A percentile compares a stretch with the other conserved stretches of the same genome.
These are phyloP conservation scores for Mrakia gelida DNA, from an alignment of 768 basidiomycete genomes.

Conservation along the genomic window DNA sequence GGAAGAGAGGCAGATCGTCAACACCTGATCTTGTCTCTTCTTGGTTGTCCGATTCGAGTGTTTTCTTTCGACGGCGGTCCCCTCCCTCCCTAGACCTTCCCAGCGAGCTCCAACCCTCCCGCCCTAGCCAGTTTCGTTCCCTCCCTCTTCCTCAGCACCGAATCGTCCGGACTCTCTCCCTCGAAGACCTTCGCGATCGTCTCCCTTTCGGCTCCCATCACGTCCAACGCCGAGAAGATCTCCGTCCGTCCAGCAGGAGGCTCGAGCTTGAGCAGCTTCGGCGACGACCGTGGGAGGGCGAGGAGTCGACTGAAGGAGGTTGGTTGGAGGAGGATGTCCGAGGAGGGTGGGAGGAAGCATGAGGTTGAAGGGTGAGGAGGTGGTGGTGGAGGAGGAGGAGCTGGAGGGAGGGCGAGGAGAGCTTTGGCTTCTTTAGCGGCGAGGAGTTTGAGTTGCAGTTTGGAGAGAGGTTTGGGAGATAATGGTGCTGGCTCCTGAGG, in stretches of 20 bases:
- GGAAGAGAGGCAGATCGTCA: not conserved
- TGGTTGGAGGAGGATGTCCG: not conserved
- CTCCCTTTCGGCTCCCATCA: conserved; percentile 1
- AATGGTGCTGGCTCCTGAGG: not conserved
- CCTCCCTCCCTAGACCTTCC: not conserved
- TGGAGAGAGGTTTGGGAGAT: conserved; percentile 27
- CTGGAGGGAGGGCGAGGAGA: conserved; percentile 7
- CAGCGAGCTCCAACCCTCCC: not conserved
- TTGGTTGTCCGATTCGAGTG: not conserved
- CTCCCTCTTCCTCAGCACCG: conserved; percentile 72
- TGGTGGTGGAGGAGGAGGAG: not conserved
- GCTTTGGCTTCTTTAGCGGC: conserved; percentile 28
- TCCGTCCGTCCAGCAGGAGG: conserved; percentile 8
- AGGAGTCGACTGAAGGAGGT: conserved; percentile 41
- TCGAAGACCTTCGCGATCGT: conserved; percentile 57
- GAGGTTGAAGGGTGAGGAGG: not conserved
- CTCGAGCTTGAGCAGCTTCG: not conserved
- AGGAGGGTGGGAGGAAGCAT: not conserved
- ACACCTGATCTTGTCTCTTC: not conserved
- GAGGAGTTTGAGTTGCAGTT: conserved; percentile 30
- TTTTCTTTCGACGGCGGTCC: not conserved
- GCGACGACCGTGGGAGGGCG: not conserved
- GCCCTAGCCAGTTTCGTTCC: conserved; percentile 52
- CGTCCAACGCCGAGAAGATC: conserved; percentile 15
- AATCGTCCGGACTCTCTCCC: conserved; percentile 85